These are phyloP conservation scores for Isatis lusitanica DNA, from an alignment of 441 rosid genomes.

Conservation along the genomic window DNA sequence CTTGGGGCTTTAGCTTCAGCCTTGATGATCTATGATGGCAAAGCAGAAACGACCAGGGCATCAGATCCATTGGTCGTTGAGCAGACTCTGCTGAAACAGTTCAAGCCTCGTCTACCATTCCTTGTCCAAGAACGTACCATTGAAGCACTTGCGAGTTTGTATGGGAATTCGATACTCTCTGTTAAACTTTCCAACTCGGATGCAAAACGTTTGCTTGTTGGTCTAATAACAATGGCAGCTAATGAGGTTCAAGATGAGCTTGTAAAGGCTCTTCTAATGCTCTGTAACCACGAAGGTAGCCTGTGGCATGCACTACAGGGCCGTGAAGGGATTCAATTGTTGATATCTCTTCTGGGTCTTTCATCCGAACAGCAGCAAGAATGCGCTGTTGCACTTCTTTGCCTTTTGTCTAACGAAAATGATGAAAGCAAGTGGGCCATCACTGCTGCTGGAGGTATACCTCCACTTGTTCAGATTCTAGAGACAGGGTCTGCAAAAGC, in stretches of 20 bases:
- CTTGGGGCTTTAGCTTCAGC: conserved; percentile 99
- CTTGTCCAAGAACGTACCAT: conserved; percentile 99
- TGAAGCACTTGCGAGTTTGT: conserved; percentile 98
- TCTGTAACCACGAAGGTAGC: conserved; percentile 86
- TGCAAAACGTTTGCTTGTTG: conserved; percentile 97
- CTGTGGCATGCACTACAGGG: conserved; percentile 98
- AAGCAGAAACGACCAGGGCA: conserved; percentile 80
- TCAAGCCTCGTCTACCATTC: conserved; percentile 80
- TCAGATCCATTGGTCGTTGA: conserved; percentile 80
- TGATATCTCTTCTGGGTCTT: conserved; percentile 99
- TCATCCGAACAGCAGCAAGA: conserved; percentile 99
- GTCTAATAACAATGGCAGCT: conserved; percentile 96
- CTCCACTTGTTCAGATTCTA: conserved; percentile 98
- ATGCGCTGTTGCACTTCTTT: conserved; percentile 98
- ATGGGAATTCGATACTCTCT: conserved; percentile 82
- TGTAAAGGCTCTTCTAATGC: conserved; percentile 78
- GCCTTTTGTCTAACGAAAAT: conserved; percentile 89
- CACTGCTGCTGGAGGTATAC: conserved; percentile 99
- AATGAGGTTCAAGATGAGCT: conserved; percentile 98
- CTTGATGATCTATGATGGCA: conserved; percentile 92
- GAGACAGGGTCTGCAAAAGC: conserved; percentile 99
- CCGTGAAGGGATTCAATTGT: conserved; percentile 95
- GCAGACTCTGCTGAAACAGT: conserved; percentile 89
- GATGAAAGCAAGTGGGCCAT: conserved; percentile 99
- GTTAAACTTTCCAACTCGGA: conserved; percentile 77